phyloP scores from a whole-genome alignment of 2,329 filamentous ascomycete genomes.

The Corinectria fuckeliana region DNA sequence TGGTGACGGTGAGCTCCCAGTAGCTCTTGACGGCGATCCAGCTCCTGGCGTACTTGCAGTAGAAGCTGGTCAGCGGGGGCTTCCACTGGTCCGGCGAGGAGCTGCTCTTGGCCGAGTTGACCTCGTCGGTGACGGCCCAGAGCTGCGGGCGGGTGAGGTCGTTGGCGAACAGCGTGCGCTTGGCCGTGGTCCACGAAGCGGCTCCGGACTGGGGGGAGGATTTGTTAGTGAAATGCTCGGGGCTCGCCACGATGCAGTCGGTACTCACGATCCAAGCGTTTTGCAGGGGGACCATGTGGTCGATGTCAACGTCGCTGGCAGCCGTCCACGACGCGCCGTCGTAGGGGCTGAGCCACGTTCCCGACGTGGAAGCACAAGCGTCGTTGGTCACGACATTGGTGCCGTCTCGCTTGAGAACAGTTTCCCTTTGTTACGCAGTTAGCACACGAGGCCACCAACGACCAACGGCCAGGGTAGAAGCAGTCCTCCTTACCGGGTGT shows the following conservation, averaged over 20 bases:
- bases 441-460: too few species aligned
- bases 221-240: slow-evolving; percentile 13
- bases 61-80: slow-evolving; percentile 70
- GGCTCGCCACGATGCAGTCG: background rate
- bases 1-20: slow-evolving; percentile 72
- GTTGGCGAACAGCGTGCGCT: slow-evolving; percentile 75
- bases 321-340: slow-evolving; percentile 75
- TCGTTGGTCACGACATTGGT: slow-evolving; percentile 63
- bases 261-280: slow-evolving; percentile 77
- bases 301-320: slow-evolving; percentile 77
- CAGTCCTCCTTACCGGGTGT: slow-evolving; percentile 67
- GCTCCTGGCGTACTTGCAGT: slow-evolving; percentile 79
- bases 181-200: slow-evolving; percentile 70
- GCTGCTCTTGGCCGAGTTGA: slow-evolving; percentile 79
- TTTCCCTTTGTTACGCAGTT: slow-evolving; percentile 54
- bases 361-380: slow-evolving; percentile 68
- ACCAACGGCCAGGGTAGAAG: too few species aligned
- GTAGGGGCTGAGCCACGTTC: slow-evolving; percentile 75
- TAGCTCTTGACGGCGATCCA: slow-evolving; percentile 82
- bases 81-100: slow-evolving; percentile 78
- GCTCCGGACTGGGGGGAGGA: slow-evolving; percentile 66
- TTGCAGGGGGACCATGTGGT: slow-evolving; percentile 81
- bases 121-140: slow-evolving; percentile 77
- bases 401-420: slow-evolving; percentile 77
- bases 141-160: slow-evolving; percentile 79